Evolutionary conservation across 805 yeast genomes (phyloP).

Genomic region (Sugiyamaella americana): DNA sequence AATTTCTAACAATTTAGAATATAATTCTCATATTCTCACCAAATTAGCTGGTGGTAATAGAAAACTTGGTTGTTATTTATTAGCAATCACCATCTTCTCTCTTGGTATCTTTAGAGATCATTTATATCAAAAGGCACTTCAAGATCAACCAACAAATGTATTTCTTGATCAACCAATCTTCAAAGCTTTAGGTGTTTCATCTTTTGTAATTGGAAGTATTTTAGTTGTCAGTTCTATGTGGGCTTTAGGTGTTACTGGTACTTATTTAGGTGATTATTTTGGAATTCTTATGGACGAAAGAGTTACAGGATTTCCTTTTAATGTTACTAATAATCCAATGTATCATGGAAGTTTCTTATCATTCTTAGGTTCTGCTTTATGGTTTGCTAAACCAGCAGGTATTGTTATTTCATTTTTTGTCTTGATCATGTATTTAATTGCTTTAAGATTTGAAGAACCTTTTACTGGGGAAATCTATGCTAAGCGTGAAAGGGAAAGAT

Average conservation of each 20-base stretch:
- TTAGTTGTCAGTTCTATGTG: conserved; percentile 85
- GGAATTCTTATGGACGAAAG: conserved; percentile 89
- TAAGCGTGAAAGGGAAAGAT: conserved; percentile 46
- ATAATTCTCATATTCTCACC: conserved; percentile 69
- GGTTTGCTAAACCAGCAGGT: conserved; percentile 89
- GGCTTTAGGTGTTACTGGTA: conserved; percentile 90
- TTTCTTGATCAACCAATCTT: conserved; percentile 39
- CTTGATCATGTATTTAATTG: conserved; percentile 73
- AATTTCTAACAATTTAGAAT: conserved; percentile 40
- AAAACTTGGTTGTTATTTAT: conserved; percentile 71
- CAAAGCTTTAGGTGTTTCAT: conserved; percentile 46
- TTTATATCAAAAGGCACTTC: conserved; percentile 61
- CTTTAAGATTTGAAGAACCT: conserved; percentile 89
- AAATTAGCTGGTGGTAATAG: conserved; percentile 62
- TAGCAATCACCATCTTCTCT: conserved; percentile 78
- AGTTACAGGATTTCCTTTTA: conserved; percentile 92
- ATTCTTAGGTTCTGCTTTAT: conserved; percentile 84
- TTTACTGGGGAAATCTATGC: conserved; percentile 90
- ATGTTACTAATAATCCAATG: conserved; percentile 89
- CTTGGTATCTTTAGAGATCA: conserved; percentile 80
- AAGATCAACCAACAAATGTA: conserved; percentile 60
- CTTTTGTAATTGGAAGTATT: conserved; percentile 66
- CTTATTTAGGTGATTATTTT: conserved; percentile 94
- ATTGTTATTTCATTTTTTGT: conserved; percentile 66
- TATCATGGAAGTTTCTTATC: conserved; percentile 87